Conservation (phyloP, 2,329 filamentous ascomycete genomes). For the Apiospora pterosperma region DNA sequence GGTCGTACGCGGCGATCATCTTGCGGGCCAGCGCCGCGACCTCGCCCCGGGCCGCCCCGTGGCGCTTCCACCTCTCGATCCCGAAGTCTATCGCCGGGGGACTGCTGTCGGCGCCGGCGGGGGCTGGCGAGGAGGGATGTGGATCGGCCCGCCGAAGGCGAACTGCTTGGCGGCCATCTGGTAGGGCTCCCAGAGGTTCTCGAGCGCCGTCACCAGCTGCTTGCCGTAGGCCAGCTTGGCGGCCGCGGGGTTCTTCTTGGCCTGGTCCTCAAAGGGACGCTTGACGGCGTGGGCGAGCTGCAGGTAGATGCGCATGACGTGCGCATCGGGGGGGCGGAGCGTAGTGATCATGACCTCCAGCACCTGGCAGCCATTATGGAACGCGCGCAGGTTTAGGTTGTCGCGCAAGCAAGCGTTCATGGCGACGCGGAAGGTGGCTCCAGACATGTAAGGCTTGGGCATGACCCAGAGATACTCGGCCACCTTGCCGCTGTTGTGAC, state of each 20-base stretch:
- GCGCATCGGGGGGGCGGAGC: slow-evolving; percentile 44
- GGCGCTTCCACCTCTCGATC: slow-evolving; percentile 10
- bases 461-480: slow-evolving; percentile 57
- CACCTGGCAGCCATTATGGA: slow-evolving; percentile 62
- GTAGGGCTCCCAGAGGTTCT: slow-evolving; percentile 49
- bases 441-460: slow-evolving; percentile 39
- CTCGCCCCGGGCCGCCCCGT: slow-evolving; percentile 9
- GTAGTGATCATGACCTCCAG: slow-evolving; percentile 58
- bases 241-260: slow-evolving; percentile 25
- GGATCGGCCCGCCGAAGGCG: slow-evolving; percentile 5
- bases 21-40: slow-evolving; percentile 25
- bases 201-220: slow-evolving; percentile 49
- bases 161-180: slow-evolving; percentile 22
- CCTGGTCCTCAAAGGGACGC: slow-evolving; percentile 32
- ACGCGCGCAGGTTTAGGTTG: slow-evolving; percentile 67
- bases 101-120: neutral
- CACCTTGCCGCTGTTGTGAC: slow-evolving; percentile 61
- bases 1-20: slow-evolving; percentile 25
- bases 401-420: slow-evolving; percentile 74
- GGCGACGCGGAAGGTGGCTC: slow-evolving; percentile 65
- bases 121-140: neutral
- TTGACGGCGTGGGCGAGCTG: slow-evolving; percentile 49
- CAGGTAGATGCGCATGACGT: slow-evolving; percentile 53
- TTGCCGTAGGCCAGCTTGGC: slow-evolving; percentile 43
- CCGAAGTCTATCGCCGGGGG: neutral